Conservation (phyloP, 1,284 basidiomycete species). For the Fomitopsis schrenkii region DNA sequence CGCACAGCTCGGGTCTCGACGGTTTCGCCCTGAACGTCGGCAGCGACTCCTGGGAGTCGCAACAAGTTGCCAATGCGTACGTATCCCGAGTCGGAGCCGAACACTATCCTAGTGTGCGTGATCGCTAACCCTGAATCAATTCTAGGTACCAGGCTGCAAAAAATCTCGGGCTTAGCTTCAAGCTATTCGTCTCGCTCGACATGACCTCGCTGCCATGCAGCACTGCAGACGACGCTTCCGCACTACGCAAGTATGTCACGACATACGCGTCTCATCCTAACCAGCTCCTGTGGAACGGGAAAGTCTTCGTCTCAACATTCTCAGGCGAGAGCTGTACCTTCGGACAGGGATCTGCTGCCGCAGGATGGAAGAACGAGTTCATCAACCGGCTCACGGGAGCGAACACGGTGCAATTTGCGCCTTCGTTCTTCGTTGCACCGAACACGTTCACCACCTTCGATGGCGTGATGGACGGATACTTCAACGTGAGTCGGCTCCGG, state of each 20-base stretch:
- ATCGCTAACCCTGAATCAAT: background rate
- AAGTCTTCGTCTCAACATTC: slow-evolving; percentile 50
- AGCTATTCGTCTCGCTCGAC: slow-evolving; percentile 57
- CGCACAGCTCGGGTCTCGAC: slow-evolving; percentile 36
- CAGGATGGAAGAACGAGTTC: slow-evolving; percentile 60
- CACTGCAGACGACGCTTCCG: slow-evolving; percentile 23
- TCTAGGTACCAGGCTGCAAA: slow-evolving; percentile 4
- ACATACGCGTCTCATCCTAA: slow-evolving; percentile 36
- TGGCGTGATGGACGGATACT: slow-evolving; percentile 50
- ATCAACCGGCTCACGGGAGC: slow-evolving; percentile 40
- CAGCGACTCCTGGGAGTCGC: slow-evolving; percentile 43
- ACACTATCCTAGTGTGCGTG: background rate
- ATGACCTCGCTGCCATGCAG: slow-evolving; percentile 46
- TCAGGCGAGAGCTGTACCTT: slow-evolving; percentile 39
- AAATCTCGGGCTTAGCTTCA: slow-evolving; percentile 32
- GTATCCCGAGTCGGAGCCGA: slow-evolving; percentile 13
- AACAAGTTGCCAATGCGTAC: slow-evolving; percentile 44
- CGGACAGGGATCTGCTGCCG: slow-evolving; percentile 45
- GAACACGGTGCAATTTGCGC: slow-evolving; percentile 57
- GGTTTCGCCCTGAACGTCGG: slow-evolving; percentile 44
- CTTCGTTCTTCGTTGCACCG: slow-evolving; percentile 62
- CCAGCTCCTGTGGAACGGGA: slow-evolving; percentile 38
- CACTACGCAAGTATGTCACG: slow-evolving; percentile 38
- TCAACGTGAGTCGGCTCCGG: slow-evolving; percentile 33
- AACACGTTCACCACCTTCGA: slow-evolving; percentile 43